phyloP scores from a whole-genome alignment of 768 basidiomycete species.

The Coprinopsis strossmayeri region DNA sequence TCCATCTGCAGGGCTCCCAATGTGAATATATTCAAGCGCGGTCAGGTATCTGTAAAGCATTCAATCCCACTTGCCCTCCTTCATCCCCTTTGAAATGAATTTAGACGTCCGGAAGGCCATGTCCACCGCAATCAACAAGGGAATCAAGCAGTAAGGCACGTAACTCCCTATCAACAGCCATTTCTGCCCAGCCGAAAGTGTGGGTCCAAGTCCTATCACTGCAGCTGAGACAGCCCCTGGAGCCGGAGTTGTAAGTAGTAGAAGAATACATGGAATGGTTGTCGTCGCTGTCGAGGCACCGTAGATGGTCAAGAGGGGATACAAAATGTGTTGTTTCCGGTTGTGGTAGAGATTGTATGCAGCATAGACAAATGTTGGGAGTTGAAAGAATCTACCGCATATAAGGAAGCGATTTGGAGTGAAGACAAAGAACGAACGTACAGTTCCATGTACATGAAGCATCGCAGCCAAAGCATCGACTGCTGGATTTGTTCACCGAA shows the following conservation, averaged over 20 bases:
- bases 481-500: not conserved
- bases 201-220: constrained; percentile 27
- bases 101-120: not conserved
- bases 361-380: constrained; percentile 75
- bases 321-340: constrained; percentile 28
- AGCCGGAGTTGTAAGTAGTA: constrained; percentile 49
- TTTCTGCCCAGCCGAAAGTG: constrained; percentile 46
- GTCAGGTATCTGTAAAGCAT: too few relatives aligned
- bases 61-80: constrained; percentile 21
- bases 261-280: constrained; percentile 61
- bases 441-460: constrained; percentile 1
- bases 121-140: constrained; percentile 50
- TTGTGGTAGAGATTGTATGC: constrained; percentile 9
- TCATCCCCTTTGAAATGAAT: not conserved
- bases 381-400: constrained; percentile 7
- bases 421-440: too few relatives aligned
- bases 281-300: constrained; percentile 76
- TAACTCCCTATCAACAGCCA: constrained; percentile 60
- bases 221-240: constrained; percentile 13
- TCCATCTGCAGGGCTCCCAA: too few relatives aligned
- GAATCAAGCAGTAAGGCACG: constrained; percentile 69
- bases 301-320: constrained; percentile 64
- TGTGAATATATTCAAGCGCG: too few relatives aligned
- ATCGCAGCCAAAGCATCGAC: not conserved
- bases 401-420: not conserved